A percentile compares a stretch with the other conserved stretches of the same genome.
Evolutionary conservation across 2,329 filamentous ascomycete genomes (phyloP).

Genomic region (Fusarium chaquense): DNA sequence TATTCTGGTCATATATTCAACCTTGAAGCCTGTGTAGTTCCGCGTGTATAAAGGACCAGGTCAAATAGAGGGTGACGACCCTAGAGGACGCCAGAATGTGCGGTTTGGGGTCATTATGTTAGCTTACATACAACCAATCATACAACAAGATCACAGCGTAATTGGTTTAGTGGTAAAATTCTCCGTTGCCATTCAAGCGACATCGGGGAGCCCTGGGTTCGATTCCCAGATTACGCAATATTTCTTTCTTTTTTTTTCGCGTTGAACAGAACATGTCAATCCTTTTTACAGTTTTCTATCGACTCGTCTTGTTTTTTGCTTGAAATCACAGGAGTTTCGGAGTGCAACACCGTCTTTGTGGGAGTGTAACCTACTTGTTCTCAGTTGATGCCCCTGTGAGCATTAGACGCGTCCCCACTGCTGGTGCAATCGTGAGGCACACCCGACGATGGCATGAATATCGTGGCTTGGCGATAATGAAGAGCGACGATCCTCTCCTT

Average conservation of each 20-base stretch:
- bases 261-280: rapidly evolving
- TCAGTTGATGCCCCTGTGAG: neutral
- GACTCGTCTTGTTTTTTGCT: rapidly evolving
- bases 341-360: neutral
- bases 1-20: no score
- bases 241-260: neutral
- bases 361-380: neutral
- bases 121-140: no score
- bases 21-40: no score
- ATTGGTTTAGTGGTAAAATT: slow-evolving; percentile 22
- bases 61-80: no score
- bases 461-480: neutral
- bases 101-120: no score
- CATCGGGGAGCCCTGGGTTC: slow-evolving; percentile 13
- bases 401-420: neutral
- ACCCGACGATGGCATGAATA: neutral
- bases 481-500: neutral
- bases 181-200: slow-evolving; percentile 3
- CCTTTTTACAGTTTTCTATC: rapidly evolving
- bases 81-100: no score
- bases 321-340: rapidly evolving
- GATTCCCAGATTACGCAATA: slow-evolving; percentile 16
- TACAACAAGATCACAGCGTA: neutral
- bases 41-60: no score
- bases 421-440: neutral